Conservation (phyloP, 164 flowering plant genomes). For the Umbilicus rupestris region DNA sequence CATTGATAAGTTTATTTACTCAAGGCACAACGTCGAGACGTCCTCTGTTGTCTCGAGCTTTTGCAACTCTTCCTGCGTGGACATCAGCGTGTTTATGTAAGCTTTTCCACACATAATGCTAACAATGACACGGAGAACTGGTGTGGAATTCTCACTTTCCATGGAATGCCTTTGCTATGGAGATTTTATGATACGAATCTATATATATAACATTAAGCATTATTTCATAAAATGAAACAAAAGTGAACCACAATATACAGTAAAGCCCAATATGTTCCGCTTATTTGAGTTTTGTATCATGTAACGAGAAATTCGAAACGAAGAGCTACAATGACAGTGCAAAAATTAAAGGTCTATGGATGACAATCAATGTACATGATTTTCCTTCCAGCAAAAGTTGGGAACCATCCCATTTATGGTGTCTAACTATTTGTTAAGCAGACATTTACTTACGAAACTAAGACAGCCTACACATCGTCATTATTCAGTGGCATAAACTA, state of each 20-base stretch:
- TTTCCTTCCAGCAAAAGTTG: no score
- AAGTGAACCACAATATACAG: no score
- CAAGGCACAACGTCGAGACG: slow-evolving; percentile 10
- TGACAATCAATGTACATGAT: not conserved
- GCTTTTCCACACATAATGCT: not conserved
- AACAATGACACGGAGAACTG: not conserved
- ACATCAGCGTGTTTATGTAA: not conserved
- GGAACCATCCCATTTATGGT: no score
- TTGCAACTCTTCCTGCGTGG: slow-evolving; percentile 14
- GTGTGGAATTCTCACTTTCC: not conserved
- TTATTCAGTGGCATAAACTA: no score
- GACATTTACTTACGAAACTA: no score
- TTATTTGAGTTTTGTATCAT: not conserved
- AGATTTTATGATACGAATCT: not conserved
- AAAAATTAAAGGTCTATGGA: not conserved
- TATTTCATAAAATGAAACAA: no score
- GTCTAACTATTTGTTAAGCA: no score
- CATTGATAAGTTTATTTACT: slow-evolving; percentile 5
- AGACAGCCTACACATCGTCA: no score
- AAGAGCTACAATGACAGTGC: not conserved
- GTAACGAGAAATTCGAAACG: not conserved
- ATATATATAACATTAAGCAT: no score
- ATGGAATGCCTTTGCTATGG: not conserved
- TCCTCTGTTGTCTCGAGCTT: slow-evolving; percentile 16
- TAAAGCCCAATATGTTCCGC: not conserved